Conservation (phyloP, 2,329 filamentous ascomycete genomes). For the Mariannaea sp. region DNA sequence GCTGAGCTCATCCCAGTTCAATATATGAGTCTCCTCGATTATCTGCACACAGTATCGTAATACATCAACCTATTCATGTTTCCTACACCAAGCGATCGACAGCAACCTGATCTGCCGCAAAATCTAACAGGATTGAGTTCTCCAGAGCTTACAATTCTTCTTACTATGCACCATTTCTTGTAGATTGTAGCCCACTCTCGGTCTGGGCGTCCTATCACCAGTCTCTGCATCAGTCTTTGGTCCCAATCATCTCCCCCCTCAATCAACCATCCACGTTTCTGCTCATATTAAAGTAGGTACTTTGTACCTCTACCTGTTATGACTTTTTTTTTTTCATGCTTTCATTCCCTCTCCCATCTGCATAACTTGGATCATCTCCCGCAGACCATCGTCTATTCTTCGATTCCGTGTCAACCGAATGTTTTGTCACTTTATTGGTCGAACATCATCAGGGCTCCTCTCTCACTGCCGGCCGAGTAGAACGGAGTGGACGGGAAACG, state of each 20-base stretch:
- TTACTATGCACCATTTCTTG: too few relatives aligned
- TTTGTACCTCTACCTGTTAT: neutral
- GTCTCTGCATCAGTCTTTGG: constrained; percentile 11
- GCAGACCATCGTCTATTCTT: constrained; percentile 8
- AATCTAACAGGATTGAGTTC: too few relatives aligned
- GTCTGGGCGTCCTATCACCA: constrained; percentile 4
- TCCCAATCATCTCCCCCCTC: constrained; percentile 6
- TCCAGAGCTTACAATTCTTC: too few relatives aligned
- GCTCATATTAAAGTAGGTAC: constrained; percentile 13
- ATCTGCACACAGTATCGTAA: too few relatives aligned
- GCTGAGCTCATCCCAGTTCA: constrained; percentile 1
- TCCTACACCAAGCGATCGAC: too few relatives aligned
- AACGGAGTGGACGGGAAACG: constrained; percentile 2
- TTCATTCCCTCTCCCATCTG: constrained; percentile 2
- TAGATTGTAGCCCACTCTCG: neutral
- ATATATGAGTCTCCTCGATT: neutral
- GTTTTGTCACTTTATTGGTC: neutral
- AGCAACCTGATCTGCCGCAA: too few relatives aligned
- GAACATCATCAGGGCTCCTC: too few relatives aligned
- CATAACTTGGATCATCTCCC: too few relatives aligned
- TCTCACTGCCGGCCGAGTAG: too few relatives aligned
- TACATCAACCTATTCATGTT: too few relatives aligned
- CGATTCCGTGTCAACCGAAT: constrained; percentile 5
- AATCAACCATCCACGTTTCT: neutral
- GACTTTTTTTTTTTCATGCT: constrained; percentile 3